phyloP scores from a whole-genome alignment of 2,329 filamentous ascomycete genomes.

The Ramularia collo-cygni region DNA sequence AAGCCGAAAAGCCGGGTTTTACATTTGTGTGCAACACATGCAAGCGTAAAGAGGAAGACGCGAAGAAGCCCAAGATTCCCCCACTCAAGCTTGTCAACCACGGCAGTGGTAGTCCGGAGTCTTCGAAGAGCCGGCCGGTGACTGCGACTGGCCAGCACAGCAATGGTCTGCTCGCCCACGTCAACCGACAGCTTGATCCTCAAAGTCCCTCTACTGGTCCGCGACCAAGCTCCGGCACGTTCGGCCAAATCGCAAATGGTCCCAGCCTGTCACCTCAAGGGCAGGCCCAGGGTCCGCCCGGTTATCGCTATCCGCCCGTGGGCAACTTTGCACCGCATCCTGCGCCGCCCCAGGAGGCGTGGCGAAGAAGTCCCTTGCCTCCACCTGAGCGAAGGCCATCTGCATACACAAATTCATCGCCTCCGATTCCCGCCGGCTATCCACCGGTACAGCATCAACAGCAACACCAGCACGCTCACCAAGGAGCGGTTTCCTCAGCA shows the following conservation, averaged over 20 bases:
- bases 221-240: constrained; percentile 14
- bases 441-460: constrained; percentile 21
- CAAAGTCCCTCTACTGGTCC: constrained; percentile 8
- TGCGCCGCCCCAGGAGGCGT: constrained; percentile 23
- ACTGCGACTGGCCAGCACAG: constrained; percentile 14
- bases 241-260: constrained; percentile 32
- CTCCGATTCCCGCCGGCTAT: constrained; percentile 17
- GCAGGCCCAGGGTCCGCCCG: constrained; percentile 38
- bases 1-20: constrained; percentile 80
- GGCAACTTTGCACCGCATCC: constrained; percentile 24
- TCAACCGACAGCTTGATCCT: constrained; percentile 24
- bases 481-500: constrained; percentile 25
- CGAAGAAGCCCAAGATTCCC: constrained; percentile 55
- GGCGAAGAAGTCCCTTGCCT: constrained; percentile 23
- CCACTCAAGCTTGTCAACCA: constrained; percentile 49
- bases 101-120: constrained; percentile 20
- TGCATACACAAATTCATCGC: constrained; percentile 16
- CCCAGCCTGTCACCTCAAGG: constrained; percentile 40
- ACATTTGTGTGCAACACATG: constrained; percentile 79
- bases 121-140: constrained; percentile 17
- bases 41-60: constrained; percentile 58
- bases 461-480: constrained; percentile 29
- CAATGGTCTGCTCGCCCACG: constrained; percentile 18
- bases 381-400: constrained; percentile 17
- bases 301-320: constrained; percentile 26